Evolutionary conservation across 768 basidiomycete species (phyloP).

Genomic region (Lentinula sp.): DNA sequence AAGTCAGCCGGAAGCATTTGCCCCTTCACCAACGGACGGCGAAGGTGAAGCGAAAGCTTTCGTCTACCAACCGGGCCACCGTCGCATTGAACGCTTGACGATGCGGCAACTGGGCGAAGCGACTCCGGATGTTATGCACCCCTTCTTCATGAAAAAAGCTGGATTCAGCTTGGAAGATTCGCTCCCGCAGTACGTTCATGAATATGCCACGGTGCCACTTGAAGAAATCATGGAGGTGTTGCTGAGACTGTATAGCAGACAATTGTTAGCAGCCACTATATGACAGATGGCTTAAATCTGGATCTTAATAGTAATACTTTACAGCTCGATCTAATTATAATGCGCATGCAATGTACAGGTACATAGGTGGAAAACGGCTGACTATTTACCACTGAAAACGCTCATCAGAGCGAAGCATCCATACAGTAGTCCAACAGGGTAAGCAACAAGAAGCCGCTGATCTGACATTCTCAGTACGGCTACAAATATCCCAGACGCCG

Average conservation of each 20-base stretch:
- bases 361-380: not conserved
- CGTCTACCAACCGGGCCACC: slow-evolving; percentile 48
- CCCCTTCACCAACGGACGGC: slow-evolving; percentile 3
- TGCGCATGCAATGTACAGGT: not conserved
- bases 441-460: slow-evolving; percentile 91
- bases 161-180: slow-evolving; percentile 82
- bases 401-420: slow-evolving; percentile 92
- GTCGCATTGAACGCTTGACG: slow-evolving; percentile 73
- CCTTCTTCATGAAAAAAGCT: slow-evolving; percentile 80
- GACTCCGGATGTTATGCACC: slow-evolving; percentile 85
- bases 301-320: not conserved
- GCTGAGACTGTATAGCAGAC: slow-evolving; percentile 70
- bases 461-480: slow-evolving; percentile 94
- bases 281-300: not conserved
- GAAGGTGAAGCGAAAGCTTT: slow-evolving; percentile 23
- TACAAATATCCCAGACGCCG: slow-evolving; percentile 94
- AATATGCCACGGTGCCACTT: slow-evolving; percentile 77
- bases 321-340: not conserved
- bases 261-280: slow-evolving; percentile 37
- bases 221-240: slow-evolving; percentile 83
- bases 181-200: slow-evolving; percentile 81
- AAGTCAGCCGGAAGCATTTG: not conserved
- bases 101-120: slow-evolving; percentile 85
- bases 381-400: slow-evolving; percentile 59
- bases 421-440: slow-evolving; percentile 91